Evolutionary conservation across 1,284 basidiomycete genomes (phyloP), one percentile per base, ranked within the genome.

Genomic region (Hypsizygus ulmarius): DNA sequence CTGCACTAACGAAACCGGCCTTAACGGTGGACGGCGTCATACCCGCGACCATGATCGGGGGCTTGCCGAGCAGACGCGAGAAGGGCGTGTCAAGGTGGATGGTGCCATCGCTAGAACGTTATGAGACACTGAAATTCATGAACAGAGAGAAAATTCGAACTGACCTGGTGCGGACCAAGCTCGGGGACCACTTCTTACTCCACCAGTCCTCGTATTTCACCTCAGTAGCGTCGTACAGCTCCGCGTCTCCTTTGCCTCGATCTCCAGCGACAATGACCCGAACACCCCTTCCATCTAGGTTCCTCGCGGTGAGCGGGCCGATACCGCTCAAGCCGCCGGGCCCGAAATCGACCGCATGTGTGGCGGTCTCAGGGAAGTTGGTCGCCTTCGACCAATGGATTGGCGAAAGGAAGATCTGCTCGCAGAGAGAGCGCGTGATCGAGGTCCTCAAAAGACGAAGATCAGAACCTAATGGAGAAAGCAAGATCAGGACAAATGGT

Each of bases 1-100:
- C 81, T 5, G 96, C 94, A 51, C 86, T 84, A 57, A 97, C 93
- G 66, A 97, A 93, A 36, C 92, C 92, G 43, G 87, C 87, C 63
- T 93, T 87, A 54, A 97, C 94, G 16, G 94, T 97, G 1, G 86
- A 87, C 1, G 94, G 94, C 0, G 94, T 97, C 97, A 99, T 99
- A 56, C 96, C 97, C 40, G 93, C 93, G 39, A 99, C 93, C 94
- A 97, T 98, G 68, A 99, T 87, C 14, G 96, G 96, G 1, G 96
- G 84, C 72, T 97, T 97, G 58, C 93, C 93, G 30, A 98, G 73
- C 42, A 98, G 81, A 54, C 96, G 90, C 46, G 95, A 97, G 78
- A 97, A 96, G 5, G 93, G 89, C 0, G 96, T 98, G 68, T 99
- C 94, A 60, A 99, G 79, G 64, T 95, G 86, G 47, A 97, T 73